Base-by-base conservation (phyloP, 306 rosid genomes). In the Mimosa bimucronata region DNA sequence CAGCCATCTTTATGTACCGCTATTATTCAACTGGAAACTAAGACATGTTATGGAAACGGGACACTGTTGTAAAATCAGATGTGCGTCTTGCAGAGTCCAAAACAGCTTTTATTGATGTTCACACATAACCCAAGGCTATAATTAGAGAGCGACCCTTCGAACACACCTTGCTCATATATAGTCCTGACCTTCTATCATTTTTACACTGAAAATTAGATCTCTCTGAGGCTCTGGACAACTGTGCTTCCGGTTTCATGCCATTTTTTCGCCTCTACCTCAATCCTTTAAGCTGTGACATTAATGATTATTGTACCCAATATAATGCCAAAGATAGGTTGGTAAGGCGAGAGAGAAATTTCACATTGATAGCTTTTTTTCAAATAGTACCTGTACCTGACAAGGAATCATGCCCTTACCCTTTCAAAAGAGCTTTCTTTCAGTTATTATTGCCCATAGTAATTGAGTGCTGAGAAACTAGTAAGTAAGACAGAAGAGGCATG, bases 141-240 rank as follows among this genome's bases (percentile, higher is more conserved):
- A 87, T 85, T 80, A 75, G 77, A 88, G 88, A 74, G 83, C 76
- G 75, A 85, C 84, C 85, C 74, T 80, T 88, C 87, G 3, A 31
- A 31, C 25, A 79, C 78, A 65, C 69, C 61, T 53, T 71, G 76
- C 73, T 78, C 74, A 80, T 81, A 41, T 45, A 46, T 13, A 45
- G 50, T 45, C 46, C 12, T 44, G 15, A 88, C 84, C 80, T 72
- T 48, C 88, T 91, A 82, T 75, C 78, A 76, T 81, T 73, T 83
- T 83, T 81, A 62, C 91, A 77, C 87, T 90, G 83, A 88, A 89
- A 89, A 84, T 85, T 82, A 90, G 79, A 89, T 88, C 77, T 21
- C 68, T 80, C 86, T 81, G 86, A 64, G 68, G 31, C 48, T 55
- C 84, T 81, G 88, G 77, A 77, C 82, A 82, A 70, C 86, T 53